These are phyloP conservation scores for Tylopilus subfusipes DNA, from an alignment of 768 basidiomycete genomes.

Conservation along the genomic window DNA sequence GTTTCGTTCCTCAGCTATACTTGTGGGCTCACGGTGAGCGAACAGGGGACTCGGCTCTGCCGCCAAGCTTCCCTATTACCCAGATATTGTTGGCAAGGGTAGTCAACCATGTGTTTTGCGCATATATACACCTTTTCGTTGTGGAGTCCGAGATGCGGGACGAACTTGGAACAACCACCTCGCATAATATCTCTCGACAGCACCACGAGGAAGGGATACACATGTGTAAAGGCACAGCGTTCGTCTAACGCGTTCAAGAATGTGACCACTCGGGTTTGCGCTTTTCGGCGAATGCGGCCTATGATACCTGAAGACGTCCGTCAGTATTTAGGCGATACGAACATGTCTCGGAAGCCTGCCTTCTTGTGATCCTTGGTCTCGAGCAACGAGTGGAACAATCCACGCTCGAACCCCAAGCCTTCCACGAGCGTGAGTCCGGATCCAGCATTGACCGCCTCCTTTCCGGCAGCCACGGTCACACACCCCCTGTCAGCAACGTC, in stretches of 20 bases:
- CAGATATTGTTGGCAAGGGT: too few relatives aligned
- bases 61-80: too few relatives aligned
- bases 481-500: slow-evolving; percentile 79
- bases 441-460: slow-evolving; percentile 95
- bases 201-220: neutral
- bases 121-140: neutral
- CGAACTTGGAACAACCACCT: too few relatives aligned
- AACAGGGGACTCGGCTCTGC: too few relatives aligned
- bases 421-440: slow-evolving; percentile 78
- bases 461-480: slow-evolving; percentile 79
- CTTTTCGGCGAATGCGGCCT: slow-evolving; percentile 92
- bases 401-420: slow-evolving; percentile 82
- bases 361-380: slow-evolving; percentile 93
- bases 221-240: neutral
- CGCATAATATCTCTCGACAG: neutral
- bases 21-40: too few relatives aligned
- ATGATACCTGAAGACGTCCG: slow-evolving; percentile 63
- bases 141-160: too few relatives aligned
- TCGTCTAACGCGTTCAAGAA: slow-evolving; percentile 14
- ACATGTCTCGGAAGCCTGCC: slow-evolving; percentile 45
- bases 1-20: too few relatives aligned
- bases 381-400: slow-evolving; percentile 88
- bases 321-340: neutral
- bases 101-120: neutral
- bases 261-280: slow-evolving; percentile 82